Evolutionary conservation across 2,329 filamentous ascomycete species (phyloP), one percentile per base, ranked within the genome.

Genomic region (Fusarium heterosporum): DNA sequence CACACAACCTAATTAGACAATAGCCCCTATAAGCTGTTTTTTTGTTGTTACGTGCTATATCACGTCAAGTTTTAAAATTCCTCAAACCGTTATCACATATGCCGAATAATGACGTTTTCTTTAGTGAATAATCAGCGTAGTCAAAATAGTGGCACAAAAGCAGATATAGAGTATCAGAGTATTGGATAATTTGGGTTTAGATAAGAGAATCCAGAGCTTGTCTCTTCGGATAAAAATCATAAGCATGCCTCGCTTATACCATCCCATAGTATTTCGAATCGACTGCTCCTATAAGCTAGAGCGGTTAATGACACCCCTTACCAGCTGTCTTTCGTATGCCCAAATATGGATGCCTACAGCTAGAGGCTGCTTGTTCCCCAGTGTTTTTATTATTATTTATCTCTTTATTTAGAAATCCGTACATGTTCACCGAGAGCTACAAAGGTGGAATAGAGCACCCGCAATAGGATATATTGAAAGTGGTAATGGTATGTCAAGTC

Each of bases 51-150:
- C 22, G n/a, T 50, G 51, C 17, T 29, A 4, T 29, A 12, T 12
- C 28, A 3, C 3, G 11, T 12, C 3, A 29, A 12, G 28, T 9
- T 12, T 29, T 12, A 29, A 17, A n/a, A 17, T 5, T 32, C 25
- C n/a, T 38, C 40, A 59, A 34, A 32, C 32, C 39, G 43, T 22
- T 60, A 43, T 52, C 30, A 59, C 43, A 38, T 38, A 34, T 52
- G 17, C 17, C 25, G 25, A 52, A 22, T 19, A 14, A 16, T 30
- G 17, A 26, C n/a, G 19, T 30, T 39, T 11, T 1, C 4, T 22
- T 22, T 6, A 6, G 22, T 22, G 22, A 22, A 22, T 6, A 22
- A 22, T 22, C 22, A 22, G 22, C 22, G 22, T 22, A 6, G 22
- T 22, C 22, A 22, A 22, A 6, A 6, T 22, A 4, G 6, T 22